Conservation (phyloP, 2,329 filamentous ascomycete genomes). For the Paramyrothecium sp. region DNA sequence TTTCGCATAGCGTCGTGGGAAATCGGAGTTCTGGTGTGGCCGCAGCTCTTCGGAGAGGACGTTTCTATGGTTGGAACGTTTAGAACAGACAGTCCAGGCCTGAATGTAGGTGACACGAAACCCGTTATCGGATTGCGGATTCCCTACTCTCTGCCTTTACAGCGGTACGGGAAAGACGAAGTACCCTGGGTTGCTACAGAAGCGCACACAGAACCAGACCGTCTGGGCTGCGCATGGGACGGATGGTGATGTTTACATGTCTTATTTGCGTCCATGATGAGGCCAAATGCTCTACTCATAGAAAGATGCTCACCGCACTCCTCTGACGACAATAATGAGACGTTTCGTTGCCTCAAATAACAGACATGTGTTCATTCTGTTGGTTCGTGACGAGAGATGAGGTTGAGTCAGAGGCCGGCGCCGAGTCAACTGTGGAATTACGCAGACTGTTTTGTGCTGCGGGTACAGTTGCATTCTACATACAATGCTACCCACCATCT, state of each 20-base stretch:
- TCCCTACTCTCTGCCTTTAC: conserved; percentile 79
- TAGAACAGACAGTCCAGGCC: conserved; percentile 52
- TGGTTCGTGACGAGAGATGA: too few relatives aligned
- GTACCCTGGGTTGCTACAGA: conserved; percentile 74
- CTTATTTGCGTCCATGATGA: neutral
- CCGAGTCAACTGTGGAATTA: too few relatives aligned
- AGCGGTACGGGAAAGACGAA: conserved; percentile 61
- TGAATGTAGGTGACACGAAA: conserved; percentile 13
- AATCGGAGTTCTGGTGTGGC: conserved; percentile 81
- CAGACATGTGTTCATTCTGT: too few relatives aligned
- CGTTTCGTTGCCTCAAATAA: too few relatives aligned
- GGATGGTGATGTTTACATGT: neutral
- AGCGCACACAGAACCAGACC: conserved; percentile 60
- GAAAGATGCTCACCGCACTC: too few relatives aligned
- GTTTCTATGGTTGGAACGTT: conserved; percentile 69
- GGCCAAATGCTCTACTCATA: too few relatives aligned
- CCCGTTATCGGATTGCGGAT: conserved; percentile 68
- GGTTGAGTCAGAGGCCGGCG: too few relatives aligned
- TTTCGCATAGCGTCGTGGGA: conserved; percentile 79
- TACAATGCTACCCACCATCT: too few relatives aligned
- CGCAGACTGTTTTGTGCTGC: too few relatives aligned
- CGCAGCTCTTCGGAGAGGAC: conserved; percentile 49
- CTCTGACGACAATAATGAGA: too few relatives aligned
- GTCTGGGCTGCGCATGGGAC: conserved; percentile 44
- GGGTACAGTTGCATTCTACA: too few relatives aligned